These are phyloP conservation scores for Cryptococcus hybrid DNA, from an alignment of 1,284 basidiomycete species.

Conservation along the genomic window DNA sequence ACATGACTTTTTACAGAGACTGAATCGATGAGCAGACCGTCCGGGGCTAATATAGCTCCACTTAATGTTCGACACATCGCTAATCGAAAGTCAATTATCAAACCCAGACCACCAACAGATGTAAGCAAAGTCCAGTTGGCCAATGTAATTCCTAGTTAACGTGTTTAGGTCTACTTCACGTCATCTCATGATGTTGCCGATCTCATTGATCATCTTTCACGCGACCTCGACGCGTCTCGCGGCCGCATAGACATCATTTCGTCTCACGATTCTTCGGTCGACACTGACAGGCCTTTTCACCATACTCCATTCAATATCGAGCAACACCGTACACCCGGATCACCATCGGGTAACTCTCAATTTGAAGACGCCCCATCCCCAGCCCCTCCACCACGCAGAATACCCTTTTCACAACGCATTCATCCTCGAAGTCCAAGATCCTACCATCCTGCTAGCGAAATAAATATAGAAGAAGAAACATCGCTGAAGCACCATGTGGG, in stretches of 20 bases:
- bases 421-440: no score
- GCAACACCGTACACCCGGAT: not conserved
- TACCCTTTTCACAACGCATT: not conserved
- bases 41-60: not conserved
- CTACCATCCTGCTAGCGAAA: no score
- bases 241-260: conserved; percentile 41
- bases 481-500: not conserved
- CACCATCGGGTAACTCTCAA: conserved; percentile 15
- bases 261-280: not conserved
- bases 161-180: conserved; percentile 38
- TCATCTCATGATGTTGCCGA: conserved; percentile 42
- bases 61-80: conserved; percentile 14
- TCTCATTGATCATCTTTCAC: conserved; percentile 44
- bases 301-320: not conserved
- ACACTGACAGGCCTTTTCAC: conserved; percentile 5
- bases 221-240: conserved; percentile 26
- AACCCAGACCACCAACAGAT: conserved; percentile 19
- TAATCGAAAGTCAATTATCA: conserved; percentile 6
- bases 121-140: conserved; percentile 3
- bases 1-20: conserved; percentile 1
- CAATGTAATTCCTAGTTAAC: no score
- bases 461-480: no score
- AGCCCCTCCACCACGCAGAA: not conserved
- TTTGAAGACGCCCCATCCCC: conserved; percentile 35
- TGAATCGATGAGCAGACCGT: not conserved